These are phyloP conservation scores for Amylostereum areolatum DNA, from an alignment of 1,284 basidiomycete genomes.

Conservation along the genomic window DNA sequence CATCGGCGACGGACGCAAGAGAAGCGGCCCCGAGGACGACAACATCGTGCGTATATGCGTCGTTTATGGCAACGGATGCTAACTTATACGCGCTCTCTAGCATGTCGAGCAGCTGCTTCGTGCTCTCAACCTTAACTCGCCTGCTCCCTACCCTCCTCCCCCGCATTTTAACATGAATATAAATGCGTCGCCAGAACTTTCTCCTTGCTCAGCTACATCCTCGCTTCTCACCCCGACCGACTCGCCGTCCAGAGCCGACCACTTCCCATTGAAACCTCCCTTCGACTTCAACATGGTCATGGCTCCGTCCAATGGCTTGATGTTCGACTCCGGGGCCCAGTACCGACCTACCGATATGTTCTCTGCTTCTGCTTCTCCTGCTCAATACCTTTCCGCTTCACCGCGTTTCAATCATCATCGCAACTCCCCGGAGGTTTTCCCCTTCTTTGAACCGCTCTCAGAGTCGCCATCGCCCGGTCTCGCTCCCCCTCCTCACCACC, in stretches of 20 bases:
- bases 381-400: conserved; percentile 15
- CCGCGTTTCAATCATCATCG: conserved; percentile 23
- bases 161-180: conserved; percentile 20
- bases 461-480: conserved; percentile 35
- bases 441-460: conserved; percentile 48
- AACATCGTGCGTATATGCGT: conserved; percentile 38
- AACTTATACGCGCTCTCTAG: conserved; percentile 28
- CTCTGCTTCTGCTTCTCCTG: conserved; percentile 10
- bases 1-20: conserved; percentile 71
- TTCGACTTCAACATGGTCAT: conserved; percentile 38
- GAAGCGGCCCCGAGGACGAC: conserved; percentile 47
- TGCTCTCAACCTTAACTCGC: conserved; percentile 68
- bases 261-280: conserved; percentile 44
- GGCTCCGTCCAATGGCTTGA: conserved; percentile 20
- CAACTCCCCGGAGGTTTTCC: conserved; percentile 29
- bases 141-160: conserved; percentile 45
- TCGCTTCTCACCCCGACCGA: conserved; percentile 64
- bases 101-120: conserved; percentile 73
- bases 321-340: conserved; percentile 24
- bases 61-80: conserved; percentile 13
- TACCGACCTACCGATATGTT: conserved; percentile 16
- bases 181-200: conserved; percentile 52
- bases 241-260: conserved; percentile 56
- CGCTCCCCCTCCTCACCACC: conserved; percentile 23
- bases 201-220: conserved; percentile 60